A percentile compares a stretch with the other conserved stretches of the same genome.
Conservation (phyloP, 257 asterid genomes). For the Lycium ferocissimum region DNA sequence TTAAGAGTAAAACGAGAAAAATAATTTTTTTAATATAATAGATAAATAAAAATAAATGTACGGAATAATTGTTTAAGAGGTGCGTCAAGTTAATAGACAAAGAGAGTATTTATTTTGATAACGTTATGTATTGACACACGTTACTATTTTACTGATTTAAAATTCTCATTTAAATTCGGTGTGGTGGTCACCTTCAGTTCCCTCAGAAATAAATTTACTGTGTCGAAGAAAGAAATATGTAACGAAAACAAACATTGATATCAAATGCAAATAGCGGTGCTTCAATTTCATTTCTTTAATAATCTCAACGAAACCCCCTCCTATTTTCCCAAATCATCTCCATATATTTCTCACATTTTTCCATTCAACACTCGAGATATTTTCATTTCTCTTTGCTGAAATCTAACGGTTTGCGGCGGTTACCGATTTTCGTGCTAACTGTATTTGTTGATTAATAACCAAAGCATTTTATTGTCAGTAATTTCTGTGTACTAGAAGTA, state of each 20-base stretch:
- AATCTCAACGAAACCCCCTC: constrained; percentile 13
- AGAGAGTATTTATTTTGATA: too few relatives aligned
- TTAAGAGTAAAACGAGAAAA: too few relatives aligned
- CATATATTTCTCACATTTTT: background rate
- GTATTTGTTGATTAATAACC: constrained; percentile 7
- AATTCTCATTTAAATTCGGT: background rate
- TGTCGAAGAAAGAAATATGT: background rate
- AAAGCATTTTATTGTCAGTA: background rate
- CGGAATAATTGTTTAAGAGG: too few relatives aligned
- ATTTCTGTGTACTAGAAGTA: constrained; percentile 16
- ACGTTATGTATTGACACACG: too few relatives aligned
- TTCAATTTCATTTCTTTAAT: constrained; percentile 10
- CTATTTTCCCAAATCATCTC: background rate
- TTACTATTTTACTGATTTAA: background rate
- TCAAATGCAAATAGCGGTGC: background rate
- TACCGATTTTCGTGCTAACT: background rate
- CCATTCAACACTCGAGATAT: background rate
- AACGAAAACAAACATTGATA: background rate
- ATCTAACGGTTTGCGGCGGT: background rate
- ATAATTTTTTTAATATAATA: too few relatives aligned
- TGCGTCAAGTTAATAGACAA: too few relatives aligned
- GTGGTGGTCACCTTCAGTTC: background rate
- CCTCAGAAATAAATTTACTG: background rate
- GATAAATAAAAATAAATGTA: too few relatives aligned
- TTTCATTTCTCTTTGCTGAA: constrained; percentile 10